Base-by-base conservation (phyloP, 2,329 filamentous ascomycete species). In the Ophiostoma perfectum region DNA sequence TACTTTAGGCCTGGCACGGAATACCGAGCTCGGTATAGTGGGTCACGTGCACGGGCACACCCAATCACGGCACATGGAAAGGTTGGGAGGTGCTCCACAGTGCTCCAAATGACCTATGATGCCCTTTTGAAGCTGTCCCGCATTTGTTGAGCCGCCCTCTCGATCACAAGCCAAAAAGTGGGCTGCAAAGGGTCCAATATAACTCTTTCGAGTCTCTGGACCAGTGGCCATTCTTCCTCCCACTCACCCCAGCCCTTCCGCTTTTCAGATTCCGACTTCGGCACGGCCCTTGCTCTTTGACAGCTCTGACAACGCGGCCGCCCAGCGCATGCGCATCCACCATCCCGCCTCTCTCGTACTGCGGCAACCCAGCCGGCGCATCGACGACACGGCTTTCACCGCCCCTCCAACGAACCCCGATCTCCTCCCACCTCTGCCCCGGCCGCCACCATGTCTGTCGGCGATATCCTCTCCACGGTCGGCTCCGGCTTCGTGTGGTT, bases 401-500 rank as follows among this genome's bases (percentile, higher is more conserved):
- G 36, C 38, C 27, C 58, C 36, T 14, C 58, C 27, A 11, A 27
- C 27, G 9, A 14, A 8, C 27, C 27, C 27, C 27, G 27, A 27
- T 16, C 39, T 42, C 60, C 18, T 42, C 39, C 16, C 4, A 1
- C 18, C 1, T 36, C 52, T n/a, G 1, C 16, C n/a, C 18, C 14
- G 4, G 7, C 58, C 36, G 7, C 58, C n/a, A 8, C n/a, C 42
- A 44, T 64, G 41, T 45, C 41, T 12, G 1, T 64, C 16, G 39
- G 42, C 42, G 12, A 1, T 41, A 36, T 64, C 41, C 2, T 64
- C n/a, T 18, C 63, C n/a, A 5, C 63, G 8, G 42, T 38, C 41
- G 63, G n/a, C 8, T 36, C 39, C 42, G 63, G 63, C 41, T 4
- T 47, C 42, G 41, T 36, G 41, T 83, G 83, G 77, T 83, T 84